Percentiles rank a stretch among this genome's conserved stretches.
Evolutionary conservation across 495 filamentous ascomycete species (phyloP).

Genomic region (Podospora sp.): DNA sequence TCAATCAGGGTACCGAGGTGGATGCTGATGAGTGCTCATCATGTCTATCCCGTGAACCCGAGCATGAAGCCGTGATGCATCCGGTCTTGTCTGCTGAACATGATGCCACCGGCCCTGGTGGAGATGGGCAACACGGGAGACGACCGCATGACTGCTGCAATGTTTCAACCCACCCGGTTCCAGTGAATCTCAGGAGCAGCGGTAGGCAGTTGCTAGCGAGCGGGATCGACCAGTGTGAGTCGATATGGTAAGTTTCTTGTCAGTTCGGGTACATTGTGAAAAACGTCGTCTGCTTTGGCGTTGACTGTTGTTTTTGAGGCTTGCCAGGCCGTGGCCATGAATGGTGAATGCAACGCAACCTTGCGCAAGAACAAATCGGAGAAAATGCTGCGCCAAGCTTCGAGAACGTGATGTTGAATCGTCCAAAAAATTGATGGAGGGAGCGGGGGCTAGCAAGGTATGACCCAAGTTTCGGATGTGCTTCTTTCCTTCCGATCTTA

Average conservation of each 20-base stretch:
- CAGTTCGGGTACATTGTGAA: not conserved
- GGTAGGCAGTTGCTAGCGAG: too few species aligned
- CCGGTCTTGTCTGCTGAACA: not conserved
- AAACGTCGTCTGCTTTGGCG: not conserved
- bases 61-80: not conserved
- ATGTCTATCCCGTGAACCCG: not conserved
- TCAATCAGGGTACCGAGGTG: not conserved
- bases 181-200: too few species aligned
- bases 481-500: constrained; percentile 17
- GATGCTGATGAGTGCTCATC: not conserved
- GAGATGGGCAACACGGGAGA: not conserved
- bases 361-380: not conserved
- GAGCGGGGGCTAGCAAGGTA: not conserved
- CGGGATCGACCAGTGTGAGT: not conserved
- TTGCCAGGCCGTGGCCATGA: not conserved
- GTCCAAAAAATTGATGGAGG: not conserved
- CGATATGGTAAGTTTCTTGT: not conserved
- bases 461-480: constrained; percentile 12
- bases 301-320: not conserved
- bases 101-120: not conserved
- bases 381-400: constrained; percentile 12
- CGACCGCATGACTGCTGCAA: not conserved
- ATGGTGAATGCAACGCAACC: constrained; percentile 1
- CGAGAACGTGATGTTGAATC: not conserved
- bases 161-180: not conserved